These are phyloP conservation scores for Pichia gijzeniarum DNA, from an alignment of 805 yeast species.

Conservation along the genomic window DNA sequence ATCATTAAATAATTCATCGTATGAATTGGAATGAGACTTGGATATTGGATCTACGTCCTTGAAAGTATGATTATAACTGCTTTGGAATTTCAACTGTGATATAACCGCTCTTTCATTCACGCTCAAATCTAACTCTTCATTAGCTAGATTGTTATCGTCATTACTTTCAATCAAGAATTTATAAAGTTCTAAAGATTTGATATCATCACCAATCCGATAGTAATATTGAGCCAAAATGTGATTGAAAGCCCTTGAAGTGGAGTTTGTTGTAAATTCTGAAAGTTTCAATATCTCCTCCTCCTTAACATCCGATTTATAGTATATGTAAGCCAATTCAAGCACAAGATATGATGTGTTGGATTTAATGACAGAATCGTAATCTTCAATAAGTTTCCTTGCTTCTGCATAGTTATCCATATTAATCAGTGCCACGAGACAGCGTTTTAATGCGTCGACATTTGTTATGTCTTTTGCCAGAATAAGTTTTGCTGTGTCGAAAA, in stretches of 20 bases:
- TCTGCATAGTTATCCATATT: slow-evolving; percentile 49
- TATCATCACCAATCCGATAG: slow-evolving; percentile 42
- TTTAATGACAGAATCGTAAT: slow-evolving; percentile 2
- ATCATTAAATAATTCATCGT: slow-evolving; percentile 56
- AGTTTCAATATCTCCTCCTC: slow-evolving; percentile 13
- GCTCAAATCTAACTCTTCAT: slow-evolving; percentile 44
- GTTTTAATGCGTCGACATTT: slow-evolving; percentile 28
- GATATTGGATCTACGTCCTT: not conserved
- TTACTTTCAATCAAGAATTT: slow-evolving; percentile 10
- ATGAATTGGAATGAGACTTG: slow-evolving; percentile 25
- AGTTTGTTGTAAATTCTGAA: not conserved
- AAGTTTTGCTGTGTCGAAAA: slow-evolving; percentile 26
- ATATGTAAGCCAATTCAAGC: slow-evolving; percentile 52
- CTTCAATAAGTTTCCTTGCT: slow-evolving; percentile 33
- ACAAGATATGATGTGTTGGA: slow-evolving; percentile 21
- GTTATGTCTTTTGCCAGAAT: slow-evolving; percentile 25
- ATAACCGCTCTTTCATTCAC: slow-evolving; percentile 67
- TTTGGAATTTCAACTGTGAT: slow-evolving; percentile 36
- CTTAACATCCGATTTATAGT: slow-evolving; percentile 43
- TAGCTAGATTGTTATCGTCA: slow-evolving; percentile 27
- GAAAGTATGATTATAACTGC: slow-evolving; percentile 3
- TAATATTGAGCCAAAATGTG: slow-evolving; percentile 49
- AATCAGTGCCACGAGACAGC: slow-evolving; percentile 52
- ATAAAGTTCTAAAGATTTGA: slow-evolving; percentile 42
- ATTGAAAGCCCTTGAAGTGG: slow-evolving; percentile 32